Evolutionary conservation across 2,329 filamentous ascomycete species (phyloP), one percentile per base, ranked within the genome.

Genomic region (Sporothrix humicola): DNA sequence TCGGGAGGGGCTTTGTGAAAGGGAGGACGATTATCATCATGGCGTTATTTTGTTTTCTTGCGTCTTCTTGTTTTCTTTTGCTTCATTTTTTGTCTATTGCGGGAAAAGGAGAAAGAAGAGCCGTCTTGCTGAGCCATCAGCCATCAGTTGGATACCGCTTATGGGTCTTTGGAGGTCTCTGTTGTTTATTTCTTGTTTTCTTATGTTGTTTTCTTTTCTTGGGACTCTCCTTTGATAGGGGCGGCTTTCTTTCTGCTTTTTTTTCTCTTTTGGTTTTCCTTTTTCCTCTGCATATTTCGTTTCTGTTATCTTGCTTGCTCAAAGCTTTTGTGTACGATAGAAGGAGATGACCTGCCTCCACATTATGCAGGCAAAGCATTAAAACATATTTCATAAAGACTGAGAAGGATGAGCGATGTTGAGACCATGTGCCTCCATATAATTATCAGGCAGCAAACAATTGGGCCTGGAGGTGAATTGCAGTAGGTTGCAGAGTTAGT

Each of bases 311-410:
- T 31, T 66, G 42, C 42, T 65, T 42, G 6, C 15, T 12, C 42
- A 37, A 3, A 20, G 52, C 17, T 69, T 73, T 17, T 50, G 37
- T 73, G 71, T 73, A 69, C 71, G 61, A 69, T 69, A 54, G 44
- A 68, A 48, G 44, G 44, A 42, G 46, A 20, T 23, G 61, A 26
- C 52, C n/a, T 66, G 61, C 61, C 61, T 66, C 61, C 61, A 66
- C 61, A 66, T 26, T 26, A 66, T 48, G 42, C 61, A 66, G 42
- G 61, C 61, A 66, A 48, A 46, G 31, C 54, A 58, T 56, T 20
- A 0, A 61, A 66, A 66, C n/a, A 2, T 17, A 26, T 48, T 66
- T 20, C 23, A 31, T 58, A 15, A 46, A 65, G 6, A 46, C 5
- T 26, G 54, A 56, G n/a, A 50, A 56, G 52, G 52, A 56, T 20